Percentiles rank a stretch among this genome's conserved stretches.
phyloP scores from a whole-genome alignment of 345 rosid species.

The Capsella bursapastoris region DNA sequence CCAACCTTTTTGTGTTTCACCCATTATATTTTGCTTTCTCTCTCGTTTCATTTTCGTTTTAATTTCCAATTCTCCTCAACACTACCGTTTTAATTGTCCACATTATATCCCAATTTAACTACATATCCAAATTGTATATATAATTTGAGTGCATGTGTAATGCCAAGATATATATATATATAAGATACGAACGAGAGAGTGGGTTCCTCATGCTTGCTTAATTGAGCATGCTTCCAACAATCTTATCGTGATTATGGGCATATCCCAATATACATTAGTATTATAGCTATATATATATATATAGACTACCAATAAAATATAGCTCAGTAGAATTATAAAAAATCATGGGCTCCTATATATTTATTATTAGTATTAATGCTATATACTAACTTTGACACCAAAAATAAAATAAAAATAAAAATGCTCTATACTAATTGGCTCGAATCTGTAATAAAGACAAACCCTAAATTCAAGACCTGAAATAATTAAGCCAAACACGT shows the following conservation, averaged over 20 bases:
- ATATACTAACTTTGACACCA: too few species aligned
- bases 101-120: not conserved
- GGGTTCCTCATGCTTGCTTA: constrained; percentile 40
- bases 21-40: constrained; percentile 18
- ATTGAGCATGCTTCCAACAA: constrained; percentile 24
- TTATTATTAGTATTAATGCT: constrained; percentile 9
- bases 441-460: constrained; percentile 37
- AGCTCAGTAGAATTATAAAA: not conserved
- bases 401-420: too few species aligned
- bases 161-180: not conserved
- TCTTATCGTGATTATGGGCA: constrained; percentile 33
- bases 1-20: not conserved
- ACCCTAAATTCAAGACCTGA: constrained; percentile 34
- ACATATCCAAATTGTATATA: not conserved
- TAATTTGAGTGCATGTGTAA: not conserved
- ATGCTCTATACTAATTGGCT: not conserved
- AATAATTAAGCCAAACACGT: constrained; percentile 35
- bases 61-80: not conserved
- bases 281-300: not conserved
- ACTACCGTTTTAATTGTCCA: constrained; percentile 31
- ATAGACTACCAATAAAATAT: not conserved
- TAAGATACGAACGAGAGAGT: not conserved
- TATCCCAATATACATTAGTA: not conserved
- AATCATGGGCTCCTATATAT: constrained; percentile 15
- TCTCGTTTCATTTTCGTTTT: constrained; percentile 1